Evolutionary conservation across 1,284 basidiomycete species (phyloP).

Genomic region (Trichosporon sp.): DNA sequence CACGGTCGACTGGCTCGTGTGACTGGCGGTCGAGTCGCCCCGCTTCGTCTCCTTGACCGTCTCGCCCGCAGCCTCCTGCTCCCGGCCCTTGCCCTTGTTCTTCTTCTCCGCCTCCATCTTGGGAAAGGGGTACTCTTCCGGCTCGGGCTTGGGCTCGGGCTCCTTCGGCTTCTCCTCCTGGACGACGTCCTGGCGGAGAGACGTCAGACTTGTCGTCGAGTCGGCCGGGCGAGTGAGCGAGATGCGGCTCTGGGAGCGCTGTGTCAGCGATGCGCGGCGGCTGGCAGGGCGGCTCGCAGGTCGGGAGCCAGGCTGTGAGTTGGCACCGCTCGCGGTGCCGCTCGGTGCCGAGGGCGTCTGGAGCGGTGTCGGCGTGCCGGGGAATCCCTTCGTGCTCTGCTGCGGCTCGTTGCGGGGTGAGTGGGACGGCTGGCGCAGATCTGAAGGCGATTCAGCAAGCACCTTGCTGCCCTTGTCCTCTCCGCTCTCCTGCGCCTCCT

Average conservation of each 20-base stretch:
- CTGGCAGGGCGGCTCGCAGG: neutral
- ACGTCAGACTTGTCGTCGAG: neutral
- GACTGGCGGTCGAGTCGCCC: neutral
- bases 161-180: neutral
- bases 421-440: neutral
- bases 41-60: neutral
- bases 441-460: neutral
- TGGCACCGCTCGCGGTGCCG: neutral
- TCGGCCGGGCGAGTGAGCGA: constrained; percentile 8
- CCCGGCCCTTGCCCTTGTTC: neutral
- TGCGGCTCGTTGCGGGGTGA: neutral
- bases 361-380: constrained; percentile 12
- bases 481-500: constrained; percentile 19
- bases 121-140: constrained; percentile 11
- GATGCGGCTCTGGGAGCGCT: constrained; percentile 12
- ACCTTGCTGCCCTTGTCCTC: neutral
- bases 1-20: neutral
- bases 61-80: neutral
- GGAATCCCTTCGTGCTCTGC: constrained; percentile 10
- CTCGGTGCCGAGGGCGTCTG: constrained; percentile 9
- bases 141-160: neutral
- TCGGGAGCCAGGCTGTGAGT: neutral
- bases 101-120: neutral
- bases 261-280: neutral
- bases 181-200: constrained; percentile 3